Evolutionary conservation across 352 stramenopile species (phyloP).

Genomic region (Phytophthora multivora): DNA sequence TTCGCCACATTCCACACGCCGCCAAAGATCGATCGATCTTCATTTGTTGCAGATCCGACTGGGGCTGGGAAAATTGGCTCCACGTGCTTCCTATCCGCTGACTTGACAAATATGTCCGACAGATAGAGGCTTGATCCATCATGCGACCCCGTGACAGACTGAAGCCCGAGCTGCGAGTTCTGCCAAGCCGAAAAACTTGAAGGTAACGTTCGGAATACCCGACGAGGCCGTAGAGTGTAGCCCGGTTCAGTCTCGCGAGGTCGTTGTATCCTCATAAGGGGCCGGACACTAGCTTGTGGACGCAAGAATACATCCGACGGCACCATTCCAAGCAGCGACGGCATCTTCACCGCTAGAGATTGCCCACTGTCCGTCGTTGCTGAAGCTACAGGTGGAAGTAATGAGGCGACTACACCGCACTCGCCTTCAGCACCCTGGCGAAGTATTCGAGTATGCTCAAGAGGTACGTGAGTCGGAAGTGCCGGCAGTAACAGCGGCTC

Average conservation of each 20-base stretch:
- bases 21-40: slow-evolving; percentile 17
- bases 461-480: slow-evolving; percentile 63
- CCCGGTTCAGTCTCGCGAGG: slow-evolving; percentile 56
- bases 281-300: slow-evolving; percentile 53
- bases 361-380: background rate
- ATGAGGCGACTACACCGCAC: slow-evolving; percentile 28
- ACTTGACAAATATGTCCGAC: slow-evolving; percentile 29
- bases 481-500: slow-evolving; percentile 54
- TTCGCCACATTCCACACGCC: slow-evolving; percentile 54
- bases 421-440: slow-evolving; percentile 57
- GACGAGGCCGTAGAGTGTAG: slow-evolving; percentile 53
- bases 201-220: slow-evolving; percentile 50
- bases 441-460: slow-evolving; percentile 46
- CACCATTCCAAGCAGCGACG: slow-evolving; percentile 52
- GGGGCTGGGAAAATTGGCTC: slow-evolving; percentile 14
- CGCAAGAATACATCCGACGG: slow-evolving; percentile 54
- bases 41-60: slow-evolving; percentile 1
- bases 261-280: slow-evolving; percentile 42
- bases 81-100: slow-evolving; percentile 22
- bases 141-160: slow-evolving; percentile 35
- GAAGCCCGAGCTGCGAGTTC: slow-evolving; percentile 44
- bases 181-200: slow-evolving; percentile 40
- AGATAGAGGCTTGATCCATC: slow-evolving; percentile 19
- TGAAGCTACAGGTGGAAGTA: slow-evolving; percentile 1
- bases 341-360: slow-evolving; percentile 3